Base-by-base conservation (phyloP, 2,329 filamentous ascomycete species). In the Ustilaginoidea virens region DNA sequence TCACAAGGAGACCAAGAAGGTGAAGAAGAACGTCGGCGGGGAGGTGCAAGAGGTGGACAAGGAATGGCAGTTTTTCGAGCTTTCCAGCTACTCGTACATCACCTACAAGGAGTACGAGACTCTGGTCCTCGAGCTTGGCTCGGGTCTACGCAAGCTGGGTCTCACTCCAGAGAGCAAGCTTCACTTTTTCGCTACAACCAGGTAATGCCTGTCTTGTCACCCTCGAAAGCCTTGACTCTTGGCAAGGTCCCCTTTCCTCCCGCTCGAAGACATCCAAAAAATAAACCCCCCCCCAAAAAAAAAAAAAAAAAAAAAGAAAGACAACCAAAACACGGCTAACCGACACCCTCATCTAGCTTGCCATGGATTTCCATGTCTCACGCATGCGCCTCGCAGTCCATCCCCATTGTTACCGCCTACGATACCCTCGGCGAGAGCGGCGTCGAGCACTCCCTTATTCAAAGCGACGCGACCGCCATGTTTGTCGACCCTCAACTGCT, bases 321-420 rank as follows among this genome's bases (percentile, higher is more conserved):
- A n/a, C n/a, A n/a, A n/a, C n/a, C n/a, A n/a, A n/a, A n/a, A n/a
- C n/a, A n/a, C n/a, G n/a, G n/a, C n/a, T n/a, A n/a, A n/a, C n/a
- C n/a, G n/a, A n/a, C 7, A 17, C 19, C 19, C 23, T 8, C 8
- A 12, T 29, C 5, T 31, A 83, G 80, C 51, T 67, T 74, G 29
- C 70, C 82, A 56, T 96, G 87, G 87, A 66, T 94, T 38, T 72
- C 76, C 31, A 72, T 80, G 44, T 80, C 86, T 26, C 82, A 92
- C 50, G 68, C 57, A 25, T 61, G 78, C 70, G 59, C 74, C 13
- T 86, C 85, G 11, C 87, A 96, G 55, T 86, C 81, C 25, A 73
- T 94, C 51, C 74, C 81, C 34, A 86, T 94, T 40, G 87, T 94
- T 28, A 96, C 87, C 25, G 85, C 86, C 28, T 94, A 94, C 55